phyloP scores from a whole-genome alignment of 805 yeast genomes.

The Kuraishia floccosa region DNA sequence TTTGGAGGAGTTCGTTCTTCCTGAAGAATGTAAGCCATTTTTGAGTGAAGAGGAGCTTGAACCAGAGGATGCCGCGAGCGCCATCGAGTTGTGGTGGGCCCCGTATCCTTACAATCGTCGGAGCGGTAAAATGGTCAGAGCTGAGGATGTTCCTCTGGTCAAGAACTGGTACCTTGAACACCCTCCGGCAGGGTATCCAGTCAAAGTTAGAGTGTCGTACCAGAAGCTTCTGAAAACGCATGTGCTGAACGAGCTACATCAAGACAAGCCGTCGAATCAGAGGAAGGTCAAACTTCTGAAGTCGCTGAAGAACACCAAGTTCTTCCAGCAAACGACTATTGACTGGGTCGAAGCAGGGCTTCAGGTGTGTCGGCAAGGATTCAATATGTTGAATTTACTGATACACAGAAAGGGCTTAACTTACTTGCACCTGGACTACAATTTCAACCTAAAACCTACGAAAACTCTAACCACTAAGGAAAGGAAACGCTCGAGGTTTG shows the following conservation, averaged over 20 bases:
- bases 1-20: constrained; percentile 27
- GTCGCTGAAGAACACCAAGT: constrained; percentile 67
- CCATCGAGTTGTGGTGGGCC: constrained; percentile 65
- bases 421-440: constrained; percentile 87
- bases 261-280: constrained; percentile 25
- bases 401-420: constrained; percentile 89
- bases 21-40: constrained; percentile 37
- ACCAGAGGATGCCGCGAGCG: constrained; percentile 37
- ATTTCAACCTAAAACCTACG: constrained; percentile 92
- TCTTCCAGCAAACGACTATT: constrained; percentile 80
- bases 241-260: constrained; percentile 63
- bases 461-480: constrained; percentile 95
- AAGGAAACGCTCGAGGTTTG: constrained; percentile 90
- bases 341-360: constrained; percentile 99
- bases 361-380: constrained; percentile 89
- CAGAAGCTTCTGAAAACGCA: constrained; percentile 76
- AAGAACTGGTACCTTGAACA: constrained; percentile 78
- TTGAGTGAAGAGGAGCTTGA: constrained; percentile 31
- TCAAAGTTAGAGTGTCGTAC: constrained; percentile 77
- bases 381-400: constrained; percentile 80
- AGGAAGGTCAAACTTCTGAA: constrained; percentile 43
- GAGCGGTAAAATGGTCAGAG: constrained; percentile 62
- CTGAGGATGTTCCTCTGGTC: constrained; percentile 81
- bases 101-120: constrained; percentile 78
- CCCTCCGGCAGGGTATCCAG: constrained; percentile 42